Percentiles rank a stretch among this genome's conserved stretches.
Conservation (phyloP, 2,329 filamentous ascomycete species). For the Trichoderma koningiopsis region DNA sequence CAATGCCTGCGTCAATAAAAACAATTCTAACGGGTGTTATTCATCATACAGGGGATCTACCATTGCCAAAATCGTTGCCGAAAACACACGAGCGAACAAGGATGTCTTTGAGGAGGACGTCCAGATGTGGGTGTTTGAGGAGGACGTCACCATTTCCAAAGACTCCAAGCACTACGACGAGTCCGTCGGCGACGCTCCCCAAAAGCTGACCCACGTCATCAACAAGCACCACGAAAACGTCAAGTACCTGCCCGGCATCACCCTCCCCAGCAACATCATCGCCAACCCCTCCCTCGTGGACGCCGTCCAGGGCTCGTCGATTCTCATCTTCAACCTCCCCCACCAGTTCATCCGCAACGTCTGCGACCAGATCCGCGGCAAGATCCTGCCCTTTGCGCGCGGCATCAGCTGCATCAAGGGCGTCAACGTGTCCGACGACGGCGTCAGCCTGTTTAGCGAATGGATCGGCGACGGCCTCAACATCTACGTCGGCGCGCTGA, state of each 20-base stretch:
- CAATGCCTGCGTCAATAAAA: background rate
- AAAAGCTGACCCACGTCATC: constrained; percentile 90
- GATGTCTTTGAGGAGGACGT: constrained; percentile 85
- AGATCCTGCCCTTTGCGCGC: constrained; percentile 88
- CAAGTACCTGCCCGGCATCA: constrained; percentile 93
- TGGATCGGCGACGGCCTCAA: constrained; percentile 87
- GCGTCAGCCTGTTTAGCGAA: constrained; percentile 89
- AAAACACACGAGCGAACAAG: constrained; percentile 79
- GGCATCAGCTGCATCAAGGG: constrained; percentile 99
- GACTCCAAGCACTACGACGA: constrained; percentile 73
- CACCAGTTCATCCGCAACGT: constrained; percentile 93
- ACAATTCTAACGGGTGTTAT: background rate
- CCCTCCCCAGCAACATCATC: constrained; percentile 78
- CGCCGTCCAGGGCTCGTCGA: constrained; percentile 79
- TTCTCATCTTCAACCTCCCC: constrained; percentile 93
- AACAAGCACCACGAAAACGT: constrained; percentile 93
- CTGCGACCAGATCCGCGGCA: constrained; percentile 80
- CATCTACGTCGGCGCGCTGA: constrained; percentile 95
- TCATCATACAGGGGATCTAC: constrained; percentile 76
- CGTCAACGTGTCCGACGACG: constrained; percentile 85
- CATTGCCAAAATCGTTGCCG: constrained; percentile 94
- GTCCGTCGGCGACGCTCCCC: constrained; percentile 63
- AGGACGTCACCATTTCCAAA: constrained; percentile 75
- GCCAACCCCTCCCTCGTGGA: constrained; percentile 81
- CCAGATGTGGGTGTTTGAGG: constrained; percentile 99